Evolutionary conservation across 2,329 filamentous ascomycete species (phyloP), one percentile per base, ranked within the genome.

Genomic region (Xylariales sp.): DNA sequence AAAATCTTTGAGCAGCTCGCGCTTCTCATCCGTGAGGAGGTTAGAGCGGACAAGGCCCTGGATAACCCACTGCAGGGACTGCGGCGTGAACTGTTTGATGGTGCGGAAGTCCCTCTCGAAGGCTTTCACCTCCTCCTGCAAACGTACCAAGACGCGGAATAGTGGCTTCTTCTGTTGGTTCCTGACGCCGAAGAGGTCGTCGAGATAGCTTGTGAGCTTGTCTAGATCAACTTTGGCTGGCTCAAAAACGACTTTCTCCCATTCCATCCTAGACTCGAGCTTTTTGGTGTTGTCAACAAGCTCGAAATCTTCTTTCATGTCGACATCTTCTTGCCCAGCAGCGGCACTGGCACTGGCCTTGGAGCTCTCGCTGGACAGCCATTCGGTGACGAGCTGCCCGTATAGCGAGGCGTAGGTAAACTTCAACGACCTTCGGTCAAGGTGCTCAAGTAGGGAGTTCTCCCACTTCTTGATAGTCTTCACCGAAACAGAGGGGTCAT

Each of bases 331-430:
- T 23, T 23, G 15, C 13, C 54, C 45, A 6, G 44, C 30, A 5
- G 51, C 46, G 5, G 29, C 37, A 6, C 40, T 40, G 5, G 34
- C 41, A 10, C 14, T 23, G 6, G 15, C 52, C 41, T 28, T 47
- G 29, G 35, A 46, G 16, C 45, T 56, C 42, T 55, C 55, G 1
- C 53, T 48, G 1, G 60, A 61, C 1, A 71, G 54, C 67, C 67
- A 72, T 43, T 72, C 69, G 1, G 61, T 70, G n/a, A 70, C 67
- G 4, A 72, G 57, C 33, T 66, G 56, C 3, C 63, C 66, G 29
- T 70, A 71, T 3, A 72, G 54, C 7, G 62, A 61, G 0, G 69
- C 67, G 31, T 66, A 69, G 36, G 63, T 50, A 38, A 65, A 69
- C 43, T 63, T 67, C 13, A 63, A 57, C 6, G 64, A 65, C 36